Evolutionary conservation across 352 stramenopile species (phyloP).

Genomic region (Peronosclerospora sorghi): DNA sequence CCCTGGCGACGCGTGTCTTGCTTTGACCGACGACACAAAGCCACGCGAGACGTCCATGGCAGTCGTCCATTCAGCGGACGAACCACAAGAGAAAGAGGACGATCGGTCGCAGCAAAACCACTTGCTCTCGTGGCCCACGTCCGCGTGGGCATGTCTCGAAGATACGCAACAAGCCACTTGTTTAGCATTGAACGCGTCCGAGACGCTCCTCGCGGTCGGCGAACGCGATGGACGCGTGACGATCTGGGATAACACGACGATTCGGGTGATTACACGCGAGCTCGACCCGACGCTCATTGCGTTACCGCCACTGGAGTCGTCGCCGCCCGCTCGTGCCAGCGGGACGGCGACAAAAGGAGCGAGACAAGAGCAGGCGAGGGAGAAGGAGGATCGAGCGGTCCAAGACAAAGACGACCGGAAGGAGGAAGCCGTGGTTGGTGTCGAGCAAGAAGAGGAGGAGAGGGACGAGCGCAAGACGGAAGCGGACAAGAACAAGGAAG

Average conservation of each 20-base stretch:
- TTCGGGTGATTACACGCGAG: constrained; percentile 68
- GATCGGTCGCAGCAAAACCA: constrained; percentile 50
- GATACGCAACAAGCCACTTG: constrained; percentile 71
- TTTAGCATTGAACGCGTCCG: constrained; percentile 45
- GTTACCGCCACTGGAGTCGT: constrained; percentile 18
- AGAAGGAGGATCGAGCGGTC: background rate
- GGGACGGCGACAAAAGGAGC: background rate
- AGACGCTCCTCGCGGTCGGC: constrained; percentile 61
- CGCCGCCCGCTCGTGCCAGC: constrained; percentile 1
- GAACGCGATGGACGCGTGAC: constrained; percentile 72
- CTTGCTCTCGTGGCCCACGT: constrained; percentile 37
- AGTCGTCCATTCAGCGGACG: background rate
- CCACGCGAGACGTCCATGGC: background rate
- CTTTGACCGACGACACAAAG: background rate
- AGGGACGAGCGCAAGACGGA: constrained; percentile 25
- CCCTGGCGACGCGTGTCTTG: background rate
- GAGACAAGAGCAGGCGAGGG: background rate
- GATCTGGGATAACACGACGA: constrained; percentile 74
- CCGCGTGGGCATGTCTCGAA: constrained; percentile 50
- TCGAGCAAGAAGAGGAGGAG: constrained; percentile 21
- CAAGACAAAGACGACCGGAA: background rate
- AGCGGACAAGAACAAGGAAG: constrained; percentile 11
- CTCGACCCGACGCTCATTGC: constrained; percentile 58
- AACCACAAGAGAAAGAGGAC: constrained; percentile 27
- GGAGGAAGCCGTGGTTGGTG: background rate